These are phyloP conservation scores for Symbiotaphrina buchneri DNA, from an alignment of 495 filamentous ascomycete species.

Conservation along the genomic window DNA sequence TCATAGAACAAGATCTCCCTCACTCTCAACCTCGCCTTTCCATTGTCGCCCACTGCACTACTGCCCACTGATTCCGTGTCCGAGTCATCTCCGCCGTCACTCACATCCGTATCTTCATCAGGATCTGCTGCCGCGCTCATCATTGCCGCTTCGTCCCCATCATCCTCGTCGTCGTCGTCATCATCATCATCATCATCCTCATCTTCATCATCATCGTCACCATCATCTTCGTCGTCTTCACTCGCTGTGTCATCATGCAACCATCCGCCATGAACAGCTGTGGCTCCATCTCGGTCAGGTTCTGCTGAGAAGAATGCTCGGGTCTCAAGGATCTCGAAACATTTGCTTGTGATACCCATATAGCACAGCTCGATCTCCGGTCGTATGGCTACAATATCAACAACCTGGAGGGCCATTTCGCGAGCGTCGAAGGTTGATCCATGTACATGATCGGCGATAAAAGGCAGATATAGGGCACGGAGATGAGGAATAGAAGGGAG, in stretches of 20 bases:
- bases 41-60: constrained; percentile 16
- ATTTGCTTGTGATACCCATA: constrained; percentile 58
- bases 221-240: constrained; percentile 14
- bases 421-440: constrained; percentile 27
- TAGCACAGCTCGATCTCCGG: constrained; percentile 71
- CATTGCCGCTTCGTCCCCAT: constrained; percentile 13
- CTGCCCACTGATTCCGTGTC: constrained; percentile 22
- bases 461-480: constrained; percentile 55
- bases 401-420: constrained; percentile 65
- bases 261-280: constrained; percentile 11
- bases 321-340: constrained; percentile 67
- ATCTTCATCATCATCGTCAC: constrained; percentile 19
- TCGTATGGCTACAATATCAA: constrained; percentile 71
- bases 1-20: constrained; percentile 81
- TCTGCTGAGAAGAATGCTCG: constrained; percentile 8
- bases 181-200: constrained; percentile 18
- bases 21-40: constrained; percentile 35
- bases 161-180: constrained; percentile 22
- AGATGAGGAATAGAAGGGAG: constrained; percentile 58
- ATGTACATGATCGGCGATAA: constrained; percentile 42
- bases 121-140: constrained; percentile 5
- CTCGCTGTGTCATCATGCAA: constrained; percentile 8
- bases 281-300: constrained; percentile 9
- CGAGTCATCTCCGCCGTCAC: constrained; percentile 23
- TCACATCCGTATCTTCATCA: constrained; percentile 19